Evolutionary conservation across 2,329 filamentous ascomycete genomes (phyloP), one percentile per base, ranked within the genome.

Genomic region (Scedosporium dehoogii): DNA sequence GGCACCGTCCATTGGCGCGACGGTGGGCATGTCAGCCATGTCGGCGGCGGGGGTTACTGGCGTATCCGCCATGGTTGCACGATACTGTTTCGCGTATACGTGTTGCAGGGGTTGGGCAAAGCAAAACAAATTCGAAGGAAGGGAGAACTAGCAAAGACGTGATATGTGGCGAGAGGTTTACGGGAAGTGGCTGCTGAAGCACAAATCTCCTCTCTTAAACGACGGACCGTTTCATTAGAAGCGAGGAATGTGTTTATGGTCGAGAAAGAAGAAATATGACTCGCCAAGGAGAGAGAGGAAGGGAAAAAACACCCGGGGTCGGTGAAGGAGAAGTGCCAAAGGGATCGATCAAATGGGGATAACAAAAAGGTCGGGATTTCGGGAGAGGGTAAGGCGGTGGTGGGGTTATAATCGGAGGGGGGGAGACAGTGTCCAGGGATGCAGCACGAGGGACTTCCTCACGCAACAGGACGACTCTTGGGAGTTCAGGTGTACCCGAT

Each of bases 191-290:
- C 21, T 56, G 48, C 48, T 29, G 44, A 27, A n/a, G 48, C 25
- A n/a, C 29, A 29, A 48, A 53, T 21, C 16, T 53, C 44, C 44
- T 44, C 44, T 60, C 44, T 56, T 42, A 61, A 51, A 56, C 14
- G 41, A 51, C 38, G 48, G 27, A 4, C 38, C 53, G 59, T 61
- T 61, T 61, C 59, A 61, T 61, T 18, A 42, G 59, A 44, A 18
- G 44, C 12, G 38, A 53, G 42, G 27, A 51, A 51, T 51, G n/a
- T 10, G 44, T 7, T 55, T 33, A 42, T 41, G 12, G 33, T 27
- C 23, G 14, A 56, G 23, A 61, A 3, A 16, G n/a, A 58, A 33
- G 14, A n/a, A 58, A 55, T 42, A 42, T 3, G 56, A 12, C 10
- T n/a, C 6, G 10, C 12, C 27, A 56, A 21, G 21, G 23, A 56